phyloP scores from a whole-genome alignment of 441 rosid genomes.

The Bruguiera hainesii region DNA sequence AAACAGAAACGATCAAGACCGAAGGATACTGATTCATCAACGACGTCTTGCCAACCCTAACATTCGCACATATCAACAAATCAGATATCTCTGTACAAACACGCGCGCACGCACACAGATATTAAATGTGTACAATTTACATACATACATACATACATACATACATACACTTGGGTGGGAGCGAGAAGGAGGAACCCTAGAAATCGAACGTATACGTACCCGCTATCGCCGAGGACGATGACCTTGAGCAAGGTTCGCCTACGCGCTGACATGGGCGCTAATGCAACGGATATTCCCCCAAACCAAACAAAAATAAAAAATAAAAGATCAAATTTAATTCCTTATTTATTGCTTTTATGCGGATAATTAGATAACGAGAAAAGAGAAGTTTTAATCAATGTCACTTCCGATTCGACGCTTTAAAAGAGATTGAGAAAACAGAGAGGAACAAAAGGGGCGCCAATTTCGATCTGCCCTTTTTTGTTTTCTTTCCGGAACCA shows the following conservation, averaged over 20 bases:
- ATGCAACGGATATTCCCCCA: too few species aligned
- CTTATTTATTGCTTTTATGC: not conserved
- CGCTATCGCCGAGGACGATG: constrained; percentile 96
- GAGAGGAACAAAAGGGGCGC: constrained; percentile 41
- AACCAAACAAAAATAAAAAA: not conserved
- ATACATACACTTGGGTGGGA: too few species aligned
- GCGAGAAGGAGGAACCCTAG: constrained; percentile 19
- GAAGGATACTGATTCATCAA: constrained; percentile 98
- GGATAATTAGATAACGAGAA: not conserved
- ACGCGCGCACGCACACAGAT: too few species aligned
- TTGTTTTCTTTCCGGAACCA: not conserved
- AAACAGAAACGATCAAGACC: too few species aligned
- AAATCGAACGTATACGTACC: constrained; percentile 40
- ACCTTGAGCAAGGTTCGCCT: constrained; percentile 92
- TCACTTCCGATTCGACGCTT: not conserved
- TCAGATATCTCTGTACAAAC: not conserved
- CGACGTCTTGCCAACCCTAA: constrained; percentile 98
- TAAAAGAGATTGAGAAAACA: not conserved
- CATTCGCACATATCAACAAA: constrained; percentile 14
- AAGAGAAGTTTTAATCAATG: not conserved
- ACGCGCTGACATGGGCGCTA: constrained; percentile 55
- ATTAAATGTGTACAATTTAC: too few species aligned
- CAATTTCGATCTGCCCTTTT: constrained; percentile 36
- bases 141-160: too few species aligned
- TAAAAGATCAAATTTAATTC: not conserved